Conservation (phyloP, 225 moss, liverwort and hornwort genomes). For the Climacium dendroides region DNA sequence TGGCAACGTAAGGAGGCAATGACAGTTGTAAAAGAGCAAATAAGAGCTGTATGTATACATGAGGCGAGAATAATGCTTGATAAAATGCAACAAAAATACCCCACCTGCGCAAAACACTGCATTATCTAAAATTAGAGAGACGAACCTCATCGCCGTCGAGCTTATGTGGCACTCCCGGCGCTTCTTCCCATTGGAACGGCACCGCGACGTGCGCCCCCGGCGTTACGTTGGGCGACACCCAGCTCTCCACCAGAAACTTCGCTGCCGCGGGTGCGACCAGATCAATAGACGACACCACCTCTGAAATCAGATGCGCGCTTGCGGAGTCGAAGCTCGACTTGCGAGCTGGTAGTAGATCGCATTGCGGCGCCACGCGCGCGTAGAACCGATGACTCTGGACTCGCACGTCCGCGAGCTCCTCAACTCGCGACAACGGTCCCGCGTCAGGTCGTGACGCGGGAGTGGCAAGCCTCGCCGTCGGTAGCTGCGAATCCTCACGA, state of each 20-base stretch:
- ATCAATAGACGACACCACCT: not conserved
- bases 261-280: conserved; percentile 7
- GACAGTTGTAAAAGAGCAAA: not conserved
- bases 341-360: not conserved
- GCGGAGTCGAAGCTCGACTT: conserved; percentile 7
- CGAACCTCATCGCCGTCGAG: not conserved
- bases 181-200: conserved; percentile 6
- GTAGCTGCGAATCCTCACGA: not conserved
- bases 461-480: not conserved
- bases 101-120: not conserved
- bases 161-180: not conserved
- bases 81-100: not conserved
- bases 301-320: not conserved
- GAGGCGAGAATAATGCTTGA: not conserved
- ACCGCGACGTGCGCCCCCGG: not conserved
- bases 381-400: conserved; percentile 1
- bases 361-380: not conserved
- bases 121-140: not conserved
- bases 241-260: conserved; percentile 5
- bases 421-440: not conserved
- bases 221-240: not conserved
- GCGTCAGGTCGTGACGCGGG: not conserved
- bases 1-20: not conserved
- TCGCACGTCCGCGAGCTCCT: not conserved
- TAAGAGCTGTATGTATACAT: not conserved